Base-by-base conservation (phyloP, 345 rosid species). In the Passiflora organensis region DNA sequence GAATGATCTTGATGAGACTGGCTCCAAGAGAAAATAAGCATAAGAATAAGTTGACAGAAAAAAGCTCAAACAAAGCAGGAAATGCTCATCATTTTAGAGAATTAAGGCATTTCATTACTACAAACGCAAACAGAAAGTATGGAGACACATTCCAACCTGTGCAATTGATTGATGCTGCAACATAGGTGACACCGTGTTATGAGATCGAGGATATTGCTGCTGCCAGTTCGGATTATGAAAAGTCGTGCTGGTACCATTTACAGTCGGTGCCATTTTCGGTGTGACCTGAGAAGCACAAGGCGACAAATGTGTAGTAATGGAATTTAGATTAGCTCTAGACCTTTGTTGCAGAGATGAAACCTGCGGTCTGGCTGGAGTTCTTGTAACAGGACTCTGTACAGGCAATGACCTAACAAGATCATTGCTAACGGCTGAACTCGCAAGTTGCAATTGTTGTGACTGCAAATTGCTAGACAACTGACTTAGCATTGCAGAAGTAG, bases 361-460 rank as follows among this genome's bases (percentile, higher is more conserved):
- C 66, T 67, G 96, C 41, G 75, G 44, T 20, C 50, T 50, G 23
- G 49, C 43, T 25, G 90, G 81, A 43, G 66, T 69, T 73, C 79
- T 75, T 55, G 38, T 67, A 25, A 51, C 48, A 39, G 65, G 47
- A 64, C 74, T 56, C 17, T 76, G 71, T 46, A 73, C 10, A 17
- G 68, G 63, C 13, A 62, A 53, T 53, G 58, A 32, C 32, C 67
- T 72, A 50, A 76, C 76, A 67, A 71, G 66, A 32, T 76, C 86
- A 43, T 60, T 54, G 45, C 58, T 64, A 0, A 51, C 53, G 53
- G 21, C 32, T 50, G 82, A 49, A 73, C 67, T 75, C 43, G 69
- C 44, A 57, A 59, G 14, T 51, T 68, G 74, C 32, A 79, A 70
- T 60, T 64, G 77, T n/a, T 69, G 82, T 51, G 64, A 66, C 55